Percentiles rank a stretch among this genome's conserved stretches.
These are phyloP conservation scores for Euphorbia pulcherrima DNA, from an alignment of 345 rosid genomes.

Conservation along the genomic window DNA sequence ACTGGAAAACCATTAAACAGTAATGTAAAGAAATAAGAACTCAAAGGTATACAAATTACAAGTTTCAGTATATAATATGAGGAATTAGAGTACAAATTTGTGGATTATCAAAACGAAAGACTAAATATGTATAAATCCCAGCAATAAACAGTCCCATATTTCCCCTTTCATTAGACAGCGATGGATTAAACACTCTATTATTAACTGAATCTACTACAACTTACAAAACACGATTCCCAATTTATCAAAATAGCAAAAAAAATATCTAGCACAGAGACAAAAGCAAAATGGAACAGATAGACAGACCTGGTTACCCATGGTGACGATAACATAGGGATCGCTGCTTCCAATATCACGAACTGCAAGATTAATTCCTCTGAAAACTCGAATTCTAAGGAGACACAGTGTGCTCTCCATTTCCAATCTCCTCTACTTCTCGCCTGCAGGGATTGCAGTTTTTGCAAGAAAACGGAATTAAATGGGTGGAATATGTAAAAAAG, in stretches of 20 bases:
- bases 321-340: slow-evolving; percentile 39
- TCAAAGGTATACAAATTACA: too few relatives aligned
- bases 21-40: too few relatives aligned
- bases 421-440: neutral
- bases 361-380: slow-evolving; percentile 35
- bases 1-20: too few relatives aligned
- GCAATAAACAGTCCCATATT: too few relatives aligned
- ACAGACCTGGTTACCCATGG: slow-evolving; percentile 21
- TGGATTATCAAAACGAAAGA: too few relatives aligned
- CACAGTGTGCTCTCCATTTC: slow-evolving; percentile 32
- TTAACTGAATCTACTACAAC: too few relatives aligned
- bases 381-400: slow-evolving; percentile 29
- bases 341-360: slow-evolving; percentile 35
- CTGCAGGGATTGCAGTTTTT: neutral
- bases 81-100: too few relatives aligned
- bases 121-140: too few relatives aligned
- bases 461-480: neutral
- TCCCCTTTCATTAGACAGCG: too few relatives aligned
- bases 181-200: too few relatives aligned
- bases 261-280: neutral
- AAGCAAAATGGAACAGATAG: neutral
- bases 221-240: too few relatives aligned
- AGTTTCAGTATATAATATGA: too few relatives aligned
- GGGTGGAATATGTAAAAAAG: neutral
- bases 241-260: neutral